A percentile compares a stretch with the other conserved stretches of the same genome.
phyloP scores from a whole-genome alignment of 192 early-diverging fungal genomes.

The Funneliformis mosseae region DNA sequence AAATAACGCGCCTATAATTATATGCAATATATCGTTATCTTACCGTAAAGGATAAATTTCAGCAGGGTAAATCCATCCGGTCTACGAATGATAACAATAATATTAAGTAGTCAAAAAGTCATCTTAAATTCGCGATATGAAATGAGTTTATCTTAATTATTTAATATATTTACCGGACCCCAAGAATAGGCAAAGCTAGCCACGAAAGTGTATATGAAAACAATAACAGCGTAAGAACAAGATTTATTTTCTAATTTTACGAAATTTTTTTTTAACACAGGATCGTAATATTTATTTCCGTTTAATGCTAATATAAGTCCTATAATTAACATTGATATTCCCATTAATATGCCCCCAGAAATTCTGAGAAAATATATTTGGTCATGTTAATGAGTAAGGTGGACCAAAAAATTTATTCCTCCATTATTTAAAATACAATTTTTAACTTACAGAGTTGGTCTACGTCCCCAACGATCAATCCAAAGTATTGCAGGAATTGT shows the following conservation, averaged over 20 bases:
- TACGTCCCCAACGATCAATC: slow-evolving; percentile 83
- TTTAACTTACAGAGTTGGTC: slow-evolving; percentile 67
- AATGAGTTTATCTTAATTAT: too few relatives aligned
- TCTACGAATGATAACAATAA: background rate
- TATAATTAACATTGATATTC: background rate
- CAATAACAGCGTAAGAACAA: slow-evolving; percentile 59
- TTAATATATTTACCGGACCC: slow-evolving; percentile 68
- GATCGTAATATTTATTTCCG: slow-evolving; percentile 42
- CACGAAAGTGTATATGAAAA: slow-evolving; percentile 81
- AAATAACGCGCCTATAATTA: background rate
- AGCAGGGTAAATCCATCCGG: slow-evolving; percentile 86
- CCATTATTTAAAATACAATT: slow-evolving; percentile 26
- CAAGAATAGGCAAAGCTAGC: slow-evolving; percentile 84
- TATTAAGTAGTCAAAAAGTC: background rate
- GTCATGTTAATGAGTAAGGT: background rate
- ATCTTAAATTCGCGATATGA: too few relatives aligned
- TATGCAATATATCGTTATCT: background rate
- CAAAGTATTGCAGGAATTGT: slow-evolving; percentile 86
- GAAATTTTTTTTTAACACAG: slow-evolving; percentile 32
- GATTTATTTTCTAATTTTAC: slow-evolving; percentile 38
- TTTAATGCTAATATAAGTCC: slow-evolving; percentile 37
- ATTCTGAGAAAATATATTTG: background rate
- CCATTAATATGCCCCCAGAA: slow-evolving; percentile 17
- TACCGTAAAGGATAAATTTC: slow-evolving; percentile 87
- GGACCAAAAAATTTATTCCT: too few relatives aligned